Conservation (phyloP, 75 land plant genomes). For the Cunninghamia lanceolata region DNA sequence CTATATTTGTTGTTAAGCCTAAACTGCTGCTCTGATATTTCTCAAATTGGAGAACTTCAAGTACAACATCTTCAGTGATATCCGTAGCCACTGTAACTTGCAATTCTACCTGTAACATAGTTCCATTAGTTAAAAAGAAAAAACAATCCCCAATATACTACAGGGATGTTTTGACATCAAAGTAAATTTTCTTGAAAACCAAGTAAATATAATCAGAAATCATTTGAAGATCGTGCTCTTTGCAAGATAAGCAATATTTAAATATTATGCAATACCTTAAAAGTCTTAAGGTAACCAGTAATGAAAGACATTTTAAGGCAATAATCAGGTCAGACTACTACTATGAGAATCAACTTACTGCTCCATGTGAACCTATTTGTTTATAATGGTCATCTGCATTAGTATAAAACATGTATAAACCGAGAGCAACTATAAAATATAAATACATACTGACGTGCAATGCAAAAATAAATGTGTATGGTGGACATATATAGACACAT, state of each 20-base stretch:
- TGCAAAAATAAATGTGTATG: too few relatives aligned
- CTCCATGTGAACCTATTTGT: background rate
- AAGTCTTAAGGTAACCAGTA: background rate
- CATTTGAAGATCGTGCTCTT: background rate
- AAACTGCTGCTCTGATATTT: constrained; percentile 32
- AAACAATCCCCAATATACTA: background rate
- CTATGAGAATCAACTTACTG: background rate
- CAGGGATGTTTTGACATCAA: background rate
- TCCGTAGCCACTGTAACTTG: constrained; percentile 78
- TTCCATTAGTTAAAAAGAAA: background rate
- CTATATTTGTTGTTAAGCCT: constrained; percentile 13
- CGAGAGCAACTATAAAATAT: background rate
- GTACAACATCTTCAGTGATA: constrained; percentile 57
- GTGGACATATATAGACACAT: too few relatives aligned
- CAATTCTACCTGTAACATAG: constrained; percentile 79
- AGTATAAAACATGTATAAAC: background rate
- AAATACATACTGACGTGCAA: too few relatives aligned
- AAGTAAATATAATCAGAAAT: background rate
- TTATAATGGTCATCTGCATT: background rate
- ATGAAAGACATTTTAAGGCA: background rate
- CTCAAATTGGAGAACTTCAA: constrained; percentile 98
- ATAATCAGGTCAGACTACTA: background rate
- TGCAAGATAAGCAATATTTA: background rate
- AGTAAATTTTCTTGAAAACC: background rate
- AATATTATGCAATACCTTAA: background rate